Percentiles rank a stretch among this genome's conserved stretches.
These are phyloP conservation scores for Acephala macrosclerotiorum DNA, from an alignment of 2,329 filamentous ascomycete genomes.

Conservation along the genomic window DNA sequence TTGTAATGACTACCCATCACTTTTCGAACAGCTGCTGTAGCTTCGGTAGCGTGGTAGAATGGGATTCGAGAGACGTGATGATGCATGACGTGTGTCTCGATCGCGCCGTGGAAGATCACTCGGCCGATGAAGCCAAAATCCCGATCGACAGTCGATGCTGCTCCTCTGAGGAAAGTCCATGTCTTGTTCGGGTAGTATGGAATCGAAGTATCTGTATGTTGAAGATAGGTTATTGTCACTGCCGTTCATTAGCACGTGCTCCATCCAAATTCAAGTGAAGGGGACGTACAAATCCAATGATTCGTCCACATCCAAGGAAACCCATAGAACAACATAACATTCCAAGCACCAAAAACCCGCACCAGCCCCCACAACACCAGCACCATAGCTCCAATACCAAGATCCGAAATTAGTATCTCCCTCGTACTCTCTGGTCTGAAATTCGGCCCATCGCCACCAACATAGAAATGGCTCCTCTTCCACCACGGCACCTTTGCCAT, in stretches of 20 bases:
- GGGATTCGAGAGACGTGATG: slow-evolving; percentile 66
- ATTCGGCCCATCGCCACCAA: slow-evolving; percentile 65
- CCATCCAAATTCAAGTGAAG: neutral
- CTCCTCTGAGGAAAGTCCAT: slow-evolving; percentile 68
- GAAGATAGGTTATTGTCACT: slow-evolving; percentile 80
- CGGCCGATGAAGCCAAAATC: slow-evolving; percentile 68
- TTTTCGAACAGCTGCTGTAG: slow-evolving; percentile 60
- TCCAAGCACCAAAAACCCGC: slow-evolving; percentile 58
- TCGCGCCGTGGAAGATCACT: slow-evolving; percentile 69
- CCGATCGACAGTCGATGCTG: slow-evolving; percentile 67
- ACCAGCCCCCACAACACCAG: slow-evolving; percentile 46
- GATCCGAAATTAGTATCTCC: slow-evolving; percentile 64
- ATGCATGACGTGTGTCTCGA: slow-evolving; percentile 68
- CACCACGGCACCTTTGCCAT: slow-evolving; percentile 35
- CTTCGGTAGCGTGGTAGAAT: slow-evolving; percentile 64
- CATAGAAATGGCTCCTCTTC: slow-evolving; percentile 54
- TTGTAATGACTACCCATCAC: slow-evolving; percentile 62
- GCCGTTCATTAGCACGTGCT: slow-evolving; percentile 34
- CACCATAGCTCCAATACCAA: slow-evolving; percentile 61
- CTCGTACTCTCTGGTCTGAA: slow-evolving; percentile 63
- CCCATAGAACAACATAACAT: slow-evolving; percentile 66
- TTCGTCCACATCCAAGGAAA: slow-evolving; percentile 74
- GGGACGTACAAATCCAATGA: slow-evolving; percentile 67
- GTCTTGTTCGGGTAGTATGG: slow-evolving; percentile 64
- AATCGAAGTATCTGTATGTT: slow-evolving; percentile 68